Conservation (phyloP, 2,329 filamentous ascomycete species). For the Fusarium chuoi region DNA sequence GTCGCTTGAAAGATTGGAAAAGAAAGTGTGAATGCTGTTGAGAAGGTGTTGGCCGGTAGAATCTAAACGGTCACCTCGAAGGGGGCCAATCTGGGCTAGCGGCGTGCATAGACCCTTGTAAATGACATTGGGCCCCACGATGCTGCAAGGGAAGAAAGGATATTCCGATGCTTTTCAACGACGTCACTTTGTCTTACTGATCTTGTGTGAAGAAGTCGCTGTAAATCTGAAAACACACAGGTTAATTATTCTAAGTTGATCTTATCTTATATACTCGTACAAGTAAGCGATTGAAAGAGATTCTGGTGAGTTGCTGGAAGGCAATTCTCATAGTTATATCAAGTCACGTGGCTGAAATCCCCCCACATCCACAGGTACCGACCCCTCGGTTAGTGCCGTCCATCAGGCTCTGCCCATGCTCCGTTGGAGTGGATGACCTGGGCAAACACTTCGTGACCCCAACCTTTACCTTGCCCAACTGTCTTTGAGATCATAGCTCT, state of each 20-base stretch:
- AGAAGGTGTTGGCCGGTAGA: slow-evolving; percentile 45
- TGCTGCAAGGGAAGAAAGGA: slow-evolving; percentile 40
- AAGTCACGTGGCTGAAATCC: slow-evolving; percentile 33
- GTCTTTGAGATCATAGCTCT: slow-evolving; percentile 20
- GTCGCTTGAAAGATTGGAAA: slow-evolving; percentile 18
- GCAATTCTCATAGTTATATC: not conserved
- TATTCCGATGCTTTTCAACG: slow-evolving; percentile 39
- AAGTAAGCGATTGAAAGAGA: not conserved
- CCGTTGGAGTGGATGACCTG: slow-evolving; percentile 35
- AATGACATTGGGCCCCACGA: slow-evolving; percentile 34
- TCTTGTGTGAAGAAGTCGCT: not conserved
- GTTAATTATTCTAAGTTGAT: no score
- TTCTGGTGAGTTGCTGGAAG: not conserved
- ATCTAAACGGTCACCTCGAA: slow-evolving; percentile 50
- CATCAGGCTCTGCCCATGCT: slow-evolving; percentile 39
- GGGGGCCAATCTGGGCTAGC: slow-evolving; percentile 49
- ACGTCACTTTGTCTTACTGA: slow-evolving; percentile 36
- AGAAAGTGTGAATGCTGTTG: slow-evolving; percentile 49
- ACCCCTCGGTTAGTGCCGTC: slow-evolving; percentile 46
- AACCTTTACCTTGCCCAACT: slow-evolving; percentile 28
- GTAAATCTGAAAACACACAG: not conserved
- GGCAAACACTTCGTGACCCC: slow-evolving; percentile 33
- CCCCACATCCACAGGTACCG: slow-evolving; percentile 38
- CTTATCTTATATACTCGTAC: no score
- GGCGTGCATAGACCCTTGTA: slow-evolving; percentile 42